Evolutionary conservation across 169 alveolate species (phyloP), one percentile per base, ranked within the genome.

Genomic region (Plasmodium blacklocki): DNA sequence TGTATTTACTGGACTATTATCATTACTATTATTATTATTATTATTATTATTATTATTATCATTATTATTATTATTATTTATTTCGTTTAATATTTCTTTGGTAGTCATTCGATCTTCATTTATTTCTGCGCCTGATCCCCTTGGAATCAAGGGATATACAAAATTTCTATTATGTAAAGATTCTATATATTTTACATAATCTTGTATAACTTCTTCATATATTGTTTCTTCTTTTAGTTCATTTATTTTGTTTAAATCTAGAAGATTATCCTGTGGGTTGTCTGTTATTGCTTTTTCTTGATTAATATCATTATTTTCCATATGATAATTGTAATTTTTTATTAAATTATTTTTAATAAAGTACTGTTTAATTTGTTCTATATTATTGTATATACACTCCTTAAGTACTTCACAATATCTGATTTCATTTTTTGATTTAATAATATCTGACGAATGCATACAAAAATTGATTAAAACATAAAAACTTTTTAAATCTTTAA

Each of bases 371-470:
- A 71, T 63, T 73, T 83, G 74, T 12, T 83, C 85, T 2, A 83
- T 70, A 59, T 83, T 67, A 56, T 83, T 70, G 15, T 83, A 74
- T 45, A 83, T 43, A 32, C 56, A n/a, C 8, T 63, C 91, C 9
- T 83, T 83, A 21, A 83, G 7, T 9, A 62, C 49, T 83, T 83
- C 91, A 19, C 83, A 83, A 9, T 68, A 83, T 45, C 50, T 52
- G 0, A 83, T 56, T 71, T 83, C 86, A 70, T 67, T 83, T 58
- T n/a, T 56, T 50, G 91, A 67, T 43, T 59, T 52, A 43, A 83
- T 68, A 26, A 83, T 83, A 63, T 83, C 91, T 19, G 66, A 21
- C 3, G 85, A 83, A 50, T 83, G 91, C 83, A 83, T 83, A 49
- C 86, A 83, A 45, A 83, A 83, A 29, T 83, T 83, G 19, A 83